These are phyloP conservation scores for Fusarium equiseti DNA, from an alignment of 2,329 filamentous ascomycete genomes.

Conservation along the genomic window DNA sequence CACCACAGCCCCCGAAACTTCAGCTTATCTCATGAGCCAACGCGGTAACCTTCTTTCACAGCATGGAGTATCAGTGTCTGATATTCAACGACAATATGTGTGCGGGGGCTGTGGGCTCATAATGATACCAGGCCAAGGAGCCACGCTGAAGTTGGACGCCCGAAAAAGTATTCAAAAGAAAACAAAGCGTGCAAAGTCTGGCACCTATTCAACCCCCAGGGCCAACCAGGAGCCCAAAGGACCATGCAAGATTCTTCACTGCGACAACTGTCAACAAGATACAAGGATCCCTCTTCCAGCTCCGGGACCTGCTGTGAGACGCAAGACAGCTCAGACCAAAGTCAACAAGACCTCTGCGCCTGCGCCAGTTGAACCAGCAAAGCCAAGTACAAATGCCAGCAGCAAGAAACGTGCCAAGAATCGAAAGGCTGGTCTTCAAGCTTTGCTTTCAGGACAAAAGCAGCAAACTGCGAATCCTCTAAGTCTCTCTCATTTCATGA, in stretches of 20 bases:
- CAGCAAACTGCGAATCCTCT: conserved; percentile 58
- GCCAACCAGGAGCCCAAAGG: conserved; percentile 34
- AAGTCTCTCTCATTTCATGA: conserved; percentile 69
- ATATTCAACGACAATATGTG: conserved; percentile 65
- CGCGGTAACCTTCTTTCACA: conserved; percentile 63
- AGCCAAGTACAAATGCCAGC: conserved; percentile 63
- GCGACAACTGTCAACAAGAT: conserved; percentile 59
- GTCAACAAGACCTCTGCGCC: conserved; percentile 34
- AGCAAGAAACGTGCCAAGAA: conserved; percentile 75
- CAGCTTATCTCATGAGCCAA: conserved; percentile 69
- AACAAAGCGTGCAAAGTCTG: conserved; percentile 13
- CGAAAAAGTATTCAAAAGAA: conserved; percentile 23
- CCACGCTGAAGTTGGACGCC: conserved; percentile 55
- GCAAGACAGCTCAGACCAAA: conserved; percentile 32
- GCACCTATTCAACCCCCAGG: conserved; percentile 5
- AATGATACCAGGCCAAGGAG: conserved; percentile 64
- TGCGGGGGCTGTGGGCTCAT: conserved; percentile 73
- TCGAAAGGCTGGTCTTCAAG: conserved; percentile 74
- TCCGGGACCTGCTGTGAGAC: conserved; percentile 51
- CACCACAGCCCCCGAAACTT: conserved; percentile 65
- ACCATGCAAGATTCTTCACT: conserved; percentile 58
- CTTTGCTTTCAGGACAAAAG: conserved; percentile 67
- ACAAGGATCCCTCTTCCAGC: conserved; percentile 58
- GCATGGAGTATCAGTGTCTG: conserved; percentile 58
- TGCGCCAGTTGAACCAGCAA: conserved; percentile 45